These are phyloP conservation scores for Penicillium longicatenatum DNA, from an alignment of 495 filamentous ascomycete species.

Conservation along the genomic window DNA sequence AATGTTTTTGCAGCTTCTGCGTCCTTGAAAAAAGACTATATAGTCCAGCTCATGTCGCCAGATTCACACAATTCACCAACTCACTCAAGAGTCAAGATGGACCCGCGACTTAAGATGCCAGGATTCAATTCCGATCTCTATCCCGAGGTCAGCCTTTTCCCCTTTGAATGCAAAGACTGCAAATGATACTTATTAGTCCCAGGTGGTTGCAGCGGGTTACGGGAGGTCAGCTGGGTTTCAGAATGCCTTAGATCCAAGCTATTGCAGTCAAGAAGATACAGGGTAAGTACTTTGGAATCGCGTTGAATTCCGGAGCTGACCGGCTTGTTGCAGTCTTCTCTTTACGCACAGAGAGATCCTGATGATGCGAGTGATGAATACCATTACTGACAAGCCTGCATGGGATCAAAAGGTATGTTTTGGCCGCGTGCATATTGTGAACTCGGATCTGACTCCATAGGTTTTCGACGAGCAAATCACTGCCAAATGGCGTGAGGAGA, in stretches of 20 bases:
- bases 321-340: neutral
- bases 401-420: constrained; percentile 50
- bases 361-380: constrained; percentile 40
- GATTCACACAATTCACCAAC: neutral
- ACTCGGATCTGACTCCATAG: constrained; percentile 6
- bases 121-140: neutral
- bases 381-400: constrained; percentile 45
- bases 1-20: no score
- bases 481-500: constrained; percentile 39
- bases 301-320: neutral
- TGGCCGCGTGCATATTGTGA: neutral
- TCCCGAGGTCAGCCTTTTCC: neutral
- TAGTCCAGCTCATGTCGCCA: neutral
- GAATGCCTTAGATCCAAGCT: neutral
- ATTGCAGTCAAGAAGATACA: neutral
- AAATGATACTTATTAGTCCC: neutral
- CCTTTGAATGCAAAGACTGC: neutral
- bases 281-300: neutral
- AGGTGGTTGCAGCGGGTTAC: no score
- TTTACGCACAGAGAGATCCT: constrained; percentile 10
- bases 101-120: neutral
- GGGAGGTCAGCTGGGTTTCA: no score
- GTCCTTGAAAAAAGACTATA: no score
- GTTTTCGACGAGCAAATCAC: constrained; percentile 48
- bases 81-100: neutral